phyloP scores from a whole-genome alignment of 2,329 filamentous ascomycete species.

The Colletotrichum sp. region DNA sequence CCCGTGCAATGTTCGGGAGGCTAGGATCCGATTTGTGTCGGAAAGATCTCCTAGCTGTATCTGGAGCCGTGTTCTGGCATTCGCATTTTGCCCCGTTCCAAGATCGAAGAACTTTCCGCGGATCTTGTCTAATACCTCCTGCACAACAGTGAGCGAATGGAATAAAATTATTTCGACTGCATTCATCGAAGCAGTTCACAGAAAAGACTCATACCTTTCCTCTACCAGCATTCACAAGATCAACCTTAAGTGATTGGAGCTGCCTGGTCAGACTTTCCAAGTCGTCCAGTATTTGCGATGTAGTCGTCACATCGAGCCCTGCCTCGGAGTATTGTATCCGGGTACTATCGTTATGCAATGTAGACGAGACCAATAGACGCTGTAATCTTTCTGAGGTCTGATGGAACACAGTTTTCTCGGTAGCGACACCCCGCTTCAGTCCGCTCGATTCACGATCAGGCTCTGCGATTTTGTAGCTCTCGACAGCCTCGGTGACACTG shows the following conservation, averaged over 20 bases:
- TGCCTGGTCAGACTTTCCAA: accelerated
- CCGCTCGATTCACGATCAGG: background rate
- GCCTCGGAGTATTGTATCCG: background rate
- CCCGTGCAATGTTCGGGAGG: background rate
- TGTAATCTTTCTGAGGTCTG: background rate
- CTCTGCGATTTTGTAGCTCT: background rate
- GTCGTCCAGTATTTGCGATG: accelerated
- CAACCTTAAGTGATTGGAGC: background rate
- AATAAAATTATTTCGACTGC: accelerated
- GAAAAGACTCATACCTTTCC: background rate
- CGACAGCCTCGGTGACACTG: background rate
- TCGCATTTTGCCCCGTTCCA: background rate
- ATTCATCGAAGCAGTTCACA: accelerated
- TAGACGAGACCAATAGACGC: background rate
- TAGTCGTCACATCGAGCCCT: background rate
- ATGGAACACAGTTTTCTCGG: background rate
- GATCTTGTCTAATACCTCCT: background rate
- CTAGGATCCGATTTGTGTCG: background rate
- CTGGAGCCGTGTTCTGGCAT: background rate
- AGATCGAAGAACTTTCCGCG: background rate
- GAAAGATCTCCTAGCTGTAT: background rate
- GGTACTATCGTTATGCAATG: background rate
- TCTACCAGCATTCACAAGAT: background rate
- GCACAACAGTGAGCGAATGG: accelerated
- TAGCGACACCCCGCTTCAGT: background rate